Evolutionary conservation across 176 grass and related monocot species (phyloP).

Genomic region (Oryza brachyantha): DNA sequence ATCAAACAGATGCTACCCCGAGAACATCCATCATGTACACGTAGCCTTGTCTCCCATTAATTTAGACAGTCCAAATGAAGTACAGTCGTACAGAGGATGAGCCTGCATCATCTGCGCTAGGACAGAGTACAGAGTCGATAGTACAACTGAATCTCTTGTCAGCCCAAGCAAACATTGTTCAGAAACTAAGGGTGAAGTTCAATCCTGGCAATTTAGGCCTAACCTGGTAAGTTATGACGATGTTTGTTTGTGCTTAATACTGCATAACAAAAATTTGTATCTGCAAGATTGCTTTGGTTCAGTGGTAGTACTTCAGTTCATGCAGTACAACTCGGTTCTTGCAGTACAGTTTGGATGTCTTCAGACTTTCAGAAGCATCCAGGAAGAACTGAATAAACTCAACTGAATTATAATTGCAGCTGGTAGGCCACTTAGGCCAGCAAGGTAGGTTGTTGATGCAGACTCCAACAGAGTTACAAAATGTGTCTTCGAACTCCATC

Average conservation of each 20-base stretch:
- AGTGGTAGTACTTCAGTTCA: background rate
- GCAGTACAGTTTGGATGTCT: background rate
- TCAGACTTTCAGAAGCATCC: background rate
- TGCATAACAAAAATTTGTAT: background rate
- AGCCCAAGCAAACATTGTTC: no score
- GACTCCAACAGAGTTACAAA: background rate
- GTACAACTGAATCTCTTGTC: background rate
- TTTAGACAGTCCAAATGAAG: background rate
- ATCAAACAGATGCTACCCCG: background rate
- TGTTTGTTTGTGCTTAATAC: background rate
- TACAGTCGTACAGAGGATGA: slow-evolving; percentile 12
- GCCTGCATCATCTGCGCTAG: background rate
- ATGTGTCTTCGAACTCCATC: background rate
- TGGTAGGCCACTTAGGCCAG: background rate
- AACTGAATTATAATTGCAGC: background rate
- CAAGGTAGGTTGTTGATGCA: background rate
- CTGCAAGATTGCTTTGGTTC: background rate
- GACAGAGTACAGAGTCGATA: background rate
- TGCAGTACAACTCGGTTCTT: background rate
- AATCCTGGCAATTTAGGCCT: background rate
- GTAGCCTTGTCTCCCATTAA: background rate
- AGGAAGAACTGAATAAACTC: background rate
- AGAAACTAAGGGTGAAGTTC: background rate
- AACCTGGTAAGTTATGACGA: background rate
- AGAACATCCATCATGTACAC: background rate